Percentiles rank a stretch among this genome's conserved stretches.
These are phyloP conservation scores for Nicotiana obtusifolia DNA, from an alignment of 257 asterid genomes.

Conservation along the genomic window DNA sequence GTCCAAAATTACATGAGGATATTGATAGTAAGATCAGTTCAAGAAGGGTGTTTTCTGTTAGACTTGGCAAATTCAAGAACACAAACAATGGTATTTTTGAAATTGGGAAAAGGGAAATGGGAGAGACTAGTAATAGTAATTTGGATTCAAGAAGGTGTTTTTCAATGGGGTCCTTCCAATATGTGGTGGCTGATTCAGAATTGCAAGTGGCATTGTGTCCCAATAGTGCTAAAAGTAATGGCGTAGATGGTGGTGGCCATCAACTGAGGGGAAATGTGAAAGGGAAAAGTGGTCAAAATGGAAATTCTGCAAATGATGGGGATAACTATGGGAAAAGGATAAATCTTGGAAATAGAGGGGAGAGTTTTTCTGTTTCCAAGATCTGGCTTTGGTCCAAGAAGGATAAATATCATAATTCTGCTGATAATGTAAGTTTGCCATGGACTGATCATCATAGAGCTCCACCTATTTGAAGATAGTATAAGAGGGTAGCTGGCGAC, in stretches of 20 bases:
- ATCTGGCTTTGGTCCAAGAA: conserved; percentile 95
- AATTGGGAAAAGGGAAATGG: conserved; percentile 42
- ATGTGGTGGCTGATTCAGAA: conserved; percentile 84
- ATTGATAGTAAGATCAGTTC: conserved; percentile 29
- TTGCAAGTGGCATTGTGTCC: conserved; percentile 67
- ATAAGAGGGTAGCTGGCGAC: not conserved
- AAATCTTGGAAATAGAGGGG: conserved; percentile 68
- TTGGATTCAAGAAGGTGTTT: conserved; percentile 86
- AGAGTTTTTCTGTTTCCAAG: conserved; percentile 96
- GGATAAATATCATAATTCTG: conserved; percentile 47
- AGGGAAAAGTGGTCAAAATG: conserved; percentile 40
- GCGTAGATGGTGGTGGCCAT: conserved; percentile 21
- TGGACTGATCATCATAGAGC: conserved; percentile 21
- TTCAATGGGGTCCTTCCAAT: conserved; percentile 92
- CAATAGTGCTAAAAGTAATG: conserved; percentile 21
- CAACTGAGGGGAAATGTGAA: conserved; percentile 17
- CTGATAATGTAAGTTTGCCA: conserved; percentile 36
- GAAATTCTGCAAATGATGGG: conserved; percentile 44
- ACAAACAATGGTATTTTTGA: conserved; percentile 13
- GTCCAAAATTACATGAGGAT: conserved; percentile 30
- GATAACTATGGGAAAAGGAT: conserved; percentile 62
- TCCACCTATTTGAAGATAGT: conserved; percentile 12
- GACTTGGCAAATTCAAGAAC: conserved; percentile 74
- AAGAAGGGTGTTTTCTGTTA: conserved; percentile 76
- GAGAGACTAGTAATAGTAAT: conserved; percentile 65